phyloP scores from a whole-genome alignment of 805 yeast genomes.

The Ogataea polymorpha region DNA sequence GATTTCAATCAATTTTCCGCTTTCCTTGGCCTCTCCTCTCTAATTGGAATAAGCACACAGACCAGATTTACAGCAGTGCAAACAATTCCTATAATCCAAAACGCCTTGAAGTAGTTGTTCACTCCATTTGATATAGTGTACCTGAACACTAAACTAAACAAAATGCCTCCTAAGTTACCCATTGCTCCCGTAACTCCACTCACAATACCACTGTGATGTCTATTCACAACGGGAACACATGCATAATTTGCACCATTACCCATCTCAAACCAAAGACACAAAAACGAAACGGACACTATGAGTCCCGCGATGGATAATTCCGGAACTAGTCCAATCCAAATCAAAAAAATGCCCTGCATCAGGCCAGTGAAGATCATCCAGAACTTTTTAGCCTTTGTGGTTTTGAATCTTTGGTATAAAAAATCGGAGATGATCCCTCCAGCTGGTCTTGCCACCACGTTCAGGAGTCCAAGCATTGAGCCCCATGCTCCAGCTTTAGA shows the following conservation, averaged over 20 bases:
- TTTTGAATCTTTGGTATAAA: constrained; percentile 27
- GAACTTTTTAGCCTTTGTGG: constrained; percentile 32
- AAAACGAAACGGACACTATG: constrained; percentile 30
- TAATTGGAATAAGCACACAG: constrained; percentile 25
- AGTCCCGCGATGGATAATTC: constrained; percentile 28
- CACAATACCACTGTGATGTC: constrained; percentile 36
- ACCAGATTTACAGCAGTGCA: constrained; percentile 24
- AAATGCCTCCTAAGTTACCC: constrained; percentile 37
- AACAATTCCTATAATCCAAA: constrained; percentile 36
- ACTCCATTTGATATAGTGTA: constrained; percentile 26
- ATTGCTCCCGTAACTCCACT: constrained; percentile 36
- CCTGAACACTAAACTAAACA: constrained; percentile 36
- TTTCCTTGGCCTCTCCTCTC: constrained; percentile 24
- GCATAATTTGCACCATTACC: constrained; percentile 39
- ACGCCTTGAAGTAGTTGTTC: constrained; percentile 28
- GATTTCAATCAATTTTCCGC: neutral
- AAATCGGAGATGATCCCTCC: constrained; percentile 32
- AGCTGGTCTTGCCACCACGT: constrained; percentile 30
- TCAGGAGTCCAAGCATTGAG: constrained; percentile 32
- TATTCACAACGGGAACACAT: constrained; percentile 35
- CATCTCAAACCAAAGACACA: constrained; percentile 37
- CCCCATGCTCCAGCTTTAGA: constrained; percentile 32
- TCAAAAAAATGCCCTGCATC: constrained; percentile 33
- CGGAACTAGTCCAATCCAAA: constrained; percentile 35
- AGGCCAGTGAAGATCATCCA: constrained; percentile 33